A percentile compares a stretch with the other conserved stretches of the same genome.
Conservation (phyloP, 2,329 filamentous ascomycete species). For the Claviceps pazoutovae region DNA sequence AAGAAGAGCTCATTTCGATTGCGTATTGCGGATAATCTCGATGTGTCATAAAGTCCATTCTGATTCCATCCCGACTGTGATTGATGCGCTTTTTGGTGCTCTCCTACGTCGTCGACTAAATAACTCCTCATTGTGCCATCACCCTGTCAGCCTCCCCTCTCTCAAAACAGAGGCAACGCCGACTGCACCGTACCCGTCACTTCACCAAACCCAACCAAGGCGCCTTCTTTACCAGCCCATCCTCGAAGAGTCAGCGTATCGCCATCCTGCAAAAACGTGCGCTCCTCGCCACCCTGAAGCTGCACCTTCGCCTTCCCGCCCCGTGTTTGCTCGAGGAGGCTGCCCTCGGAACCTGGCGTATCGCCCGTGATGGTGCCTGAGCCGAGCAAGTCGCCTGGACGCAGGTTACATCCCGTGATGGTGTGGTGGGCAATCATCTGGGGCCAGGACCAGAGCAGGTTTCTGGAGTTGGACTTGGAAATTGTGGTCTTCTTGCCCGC, state of each 20-base stretch:
- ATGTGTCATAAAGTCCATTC: no score
- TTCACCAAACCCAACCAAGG: slow-evolving; percentile 64
- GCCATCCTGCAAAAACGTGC: slow-evolving; percentile 60
- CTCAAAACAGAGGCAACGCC: slow-evolving; percentile 18
- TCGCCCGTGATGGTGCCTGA: slow-evolving; percentile 63
- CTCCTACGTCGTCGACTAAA: no score
- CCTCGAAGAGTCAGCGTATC: slow-evolving; percentile 56
- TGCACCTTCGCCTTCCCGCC: slow-evolving; percentile 52
- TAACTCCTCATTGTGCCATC: background rate
- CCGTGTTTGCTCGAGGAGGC: slow-evolving; percentile 57
- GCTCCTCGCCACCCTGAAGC: slow-evolving; percentile 49
- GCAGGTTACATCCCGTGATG: slow-evolving; percentile 61
- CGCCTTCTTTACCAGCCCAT: slow-evolving; percentile 48
- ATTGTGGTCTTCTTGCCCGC: slow-evolving; percentile 20
- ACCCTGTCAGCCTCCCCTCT: background rate
- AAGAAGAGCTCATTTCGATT: no score
- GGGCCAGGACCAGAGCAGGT: slow-evolving; percentile 64
- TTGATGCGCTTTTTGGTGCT: no score
- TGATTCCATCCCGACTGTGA: no score
- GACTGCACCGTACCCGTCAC: slow-evolving; percentile 47
- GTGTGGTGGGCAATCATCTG: slow-evolving; percentile 78
- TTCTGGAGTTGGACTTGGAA: slow-evolving; percentile 20
- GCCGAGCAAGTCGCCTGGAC: slow-evolving; percentile 60
- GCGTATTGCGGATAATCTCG: no score
- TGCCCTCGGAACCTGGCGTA: slow-evolving; percentile 49